Percentiles rank a stretch among this genome's conserved stretches.
These are phyloP conservation scores for Elymus sibiricus DNA, from an alignment of 176 grass and related monocot genomes.

Conservation along the genomic window DNA sequence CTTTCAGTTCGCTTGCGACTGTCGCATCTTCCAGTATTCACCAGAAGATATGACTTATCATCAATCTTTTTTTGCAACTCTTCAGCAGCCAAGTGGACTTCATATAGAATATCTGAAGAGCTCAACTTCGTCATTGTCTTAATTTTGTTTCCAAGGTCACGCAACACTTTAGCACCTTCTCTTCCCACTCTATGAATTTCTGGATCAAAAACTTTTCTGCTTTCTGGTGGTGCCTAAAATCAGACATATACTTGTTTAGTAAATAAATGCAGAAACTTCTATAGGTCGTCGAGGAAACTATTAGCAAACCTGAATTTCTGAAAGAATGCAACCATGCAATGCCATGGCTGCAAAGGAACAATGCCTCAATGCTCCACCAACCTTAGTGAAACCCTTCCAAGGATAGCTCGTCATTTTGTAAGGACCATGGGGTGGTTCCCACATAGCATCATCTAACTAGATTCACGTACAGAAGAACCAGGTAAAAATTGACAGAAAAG, in stretches of 20 bases:
- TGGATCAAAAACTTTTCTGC: constrained; percentile 57
- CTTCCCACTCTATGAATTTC: constrained; percentile 73
- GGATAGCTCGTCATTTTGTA: constrained; percentile 85
- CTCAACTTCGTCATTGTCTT: constrained; percentile 79
- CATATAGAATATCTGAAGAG: constrained; percentile 48
- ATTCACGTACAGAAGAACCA: background rate
- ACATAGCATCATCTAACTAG: constrained; percentile 78
- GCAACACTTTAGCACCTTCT: constrained; percentile 73
- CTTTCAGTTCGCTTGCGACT: constrained; percentile 35
- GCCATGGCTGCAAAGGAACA: constrained; percentile 89
- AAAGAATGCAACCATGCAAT: constrained; percentile 94
- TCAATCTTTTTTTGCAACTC: constrained; percentile 79
- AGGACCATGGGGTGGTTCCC: constrained; percentile 90
- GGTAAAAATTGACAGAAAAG: constrained; percentile 17
- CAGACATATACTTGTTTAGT: background rate
- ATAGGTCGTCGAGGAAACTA: background rate
- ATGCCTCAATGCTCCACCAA: constrained; percentile 80
- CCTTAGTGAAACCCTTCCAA: constrained; percentile 71
- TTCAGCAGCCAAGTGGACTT: constrained; percentile 72
- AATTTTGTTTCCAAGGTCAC: constrained; percentile 63
- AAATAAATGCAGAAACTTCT: background rate
- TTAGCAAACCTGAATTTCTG: constrained; percentile 82
- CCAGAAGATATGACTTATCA: constrained; percentile 81
- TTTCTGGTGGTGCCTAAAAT: constrained; percentile 77
- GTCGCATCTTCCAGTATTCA: constrained; percentile 78